Percentiles rank a stretch among this genome's conserved stretches.
Conservation (phyloP, 345 rosid species). For the Garcia nutans region DNA sequence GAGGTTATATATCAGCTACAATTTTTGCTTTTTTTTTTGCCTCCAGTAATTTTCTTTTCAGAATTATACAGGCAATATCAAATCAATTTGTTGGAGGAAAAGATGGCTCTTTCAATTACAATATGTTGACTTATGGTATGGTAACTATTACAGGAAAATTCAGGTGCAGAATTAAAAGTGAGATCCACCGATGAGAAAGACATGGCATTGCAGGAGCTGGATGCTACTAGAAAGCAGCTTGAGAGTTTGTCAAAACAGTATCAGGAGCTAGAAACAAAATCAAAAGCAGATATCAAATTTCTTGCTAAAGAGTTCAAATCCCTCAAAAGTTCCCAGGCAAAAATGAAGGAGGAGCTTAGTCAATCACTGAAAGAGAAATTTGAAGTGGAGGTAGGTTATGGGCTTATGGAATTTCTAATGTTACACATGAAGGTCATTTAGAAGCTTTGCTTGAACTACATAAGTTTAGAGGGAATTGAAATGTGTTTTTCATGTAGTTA, state of each 20-base stretch:
- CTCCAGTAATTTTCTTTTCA: not conserved
- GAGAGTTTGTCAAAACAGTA: slow-evolving; percentile 59
- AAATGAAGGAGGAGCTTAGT: slow-evolving; percentile 64
- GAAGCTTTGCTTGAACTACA: not conserved
- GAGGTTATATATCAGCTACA: slow-evolving; percentile 48
- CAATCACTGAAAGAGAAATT: slow-evolving; percentile 55
- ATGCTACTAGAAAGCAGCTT: slow-evolving; percentile 64
- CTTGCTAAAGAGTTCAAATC: slow-evolving; percentile 94
- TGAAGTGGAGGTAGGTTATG: slow-evolving; percentile 59
- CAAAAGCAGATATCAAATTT: slow-evolving; percentile 90
- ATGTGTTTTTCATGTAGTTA: not conserved
- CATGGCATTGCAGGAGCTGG: slow-evolving; percentile 53
- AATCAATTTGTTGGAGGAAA: not conserved
- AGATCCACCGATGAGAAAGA: slow-evolving; percentile 38
- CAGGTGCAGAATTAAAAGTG: slow-evolving; percentile 37
- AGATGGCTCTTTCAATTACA: not conserved
- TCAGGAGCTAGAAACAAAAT: slow-evolving; percentile 81
- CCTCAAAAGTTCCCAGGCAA: slow-evolving; percentile 65
- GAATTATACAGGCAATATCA: not conserved
- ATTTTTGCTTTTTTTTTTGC: slow-evolving; percentile 8
- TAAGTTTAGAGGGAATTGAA: not conserved
- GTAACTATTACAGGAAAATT: slow-evolving; percentile 48
- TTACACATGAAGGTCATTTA: not conserved
- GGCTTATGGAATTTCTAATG: slow-evolving; percentile 17
- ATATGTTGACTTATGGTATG: not conserved